Conservation (phyloP, 768 basidiomycete species). For the Phaeotremella skinneri region DNA sequence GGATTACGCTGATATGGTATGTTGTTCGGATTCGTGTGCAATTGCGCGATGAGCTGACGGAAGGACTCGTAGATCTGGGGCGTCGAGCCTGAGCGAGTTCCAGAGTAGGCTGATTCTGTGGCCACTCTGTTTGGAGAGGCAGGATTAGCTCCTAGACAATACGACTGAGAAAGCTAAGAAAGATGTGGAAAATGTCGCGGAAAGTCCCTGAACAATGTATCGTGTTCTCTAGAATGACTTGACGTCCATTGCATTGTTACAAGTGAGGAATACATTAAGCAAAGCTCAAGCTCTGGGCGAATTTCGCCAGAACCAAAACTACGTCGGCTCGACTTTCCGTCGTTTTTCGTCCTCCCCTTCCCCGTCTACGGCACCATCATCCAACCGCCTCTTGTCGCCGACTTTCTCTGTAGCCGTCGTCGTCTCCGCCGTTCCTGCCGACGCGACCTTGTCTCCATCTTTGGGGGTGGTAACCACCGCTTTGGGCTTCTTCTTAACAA, state of each 20-base stretch:
- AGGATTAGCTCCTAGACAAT: background rate
- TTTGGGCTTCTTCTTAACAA: conserved; percentile 50
- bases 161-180: background rate
- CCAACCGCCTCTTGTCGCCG: conserved; percentile 12
- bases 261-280: no score
- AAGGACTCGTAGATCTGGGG: conserved; percentile 30
- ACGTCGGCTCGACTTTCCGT: conserved; percentile 5
- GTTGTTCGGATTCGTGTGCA: conserved; percentile 3
- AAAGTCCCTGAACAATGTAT: conserved; percentile 5
- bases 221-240: no score
- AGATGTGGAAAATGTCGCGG: background rate
- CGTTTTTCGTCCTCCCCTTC: conserved; percentile 11
- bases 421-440: conserved; percentile 7
- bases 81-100: conserved; percentile 38
- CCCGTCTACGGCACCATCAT: conserved; percentile 4
- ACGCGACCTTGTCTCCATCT: background rate
- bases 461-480: background rate
- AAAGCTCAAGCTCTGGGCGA: no score
- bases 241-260: no score
- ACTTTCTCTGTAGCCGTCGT: conserved; percentile 1
- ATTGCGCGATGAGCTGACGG: conserved; percentile 6
- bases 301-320: no score
- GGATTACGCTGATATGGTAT: conserved; percentile 72
- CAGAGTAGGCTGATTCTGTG: conserved; percentile 27
- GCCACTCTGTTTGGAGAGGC: no score